Evolutionary conservation across 202 grass and related monocot genomes (phyloP).

Genomic region (Musa balbisiana): DNA sequence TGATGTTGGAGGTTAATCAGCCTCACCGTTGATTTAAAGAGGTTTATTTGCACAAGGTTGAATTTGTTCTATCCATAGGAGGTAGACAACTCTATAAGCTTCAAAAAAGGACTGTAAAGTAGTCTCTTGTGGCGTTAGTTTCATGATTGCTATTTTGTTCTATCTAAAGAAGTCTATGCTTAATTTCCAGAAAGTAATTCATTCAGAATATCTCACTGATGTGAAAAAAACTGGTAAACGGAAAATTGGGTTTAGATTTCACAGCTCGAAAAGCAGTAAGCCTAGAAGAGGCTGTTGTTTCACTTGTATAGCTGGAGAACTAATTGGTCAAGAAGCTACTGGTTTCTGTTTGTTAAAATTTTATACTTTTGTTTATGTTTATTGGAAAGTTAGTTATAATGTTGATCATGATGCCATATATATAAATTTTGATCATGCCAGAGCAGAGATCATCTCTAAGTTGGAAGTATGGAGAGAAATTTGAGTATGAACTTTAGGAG

Average conservation of each 20-base stretch:
- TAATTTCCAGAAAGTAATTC: background rate
- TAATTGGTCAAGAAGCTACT: background rate
- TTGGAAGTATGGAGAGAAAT: background rate
- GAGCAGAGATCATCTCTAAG: too few relatives aligned
- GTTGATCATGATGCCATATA: background rate
- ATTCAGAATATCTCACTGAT: background rate
- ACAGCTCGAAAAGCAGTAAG: background rate
- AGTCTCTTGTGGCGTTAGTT: background rate
- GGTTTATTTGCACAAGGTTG: background rate
- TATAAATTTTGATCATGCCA: too few relatives aligned
- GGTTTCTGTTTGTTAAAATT: background rate
- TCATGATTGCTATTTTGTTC: background rate
- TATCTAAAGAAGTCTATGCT: background rate
- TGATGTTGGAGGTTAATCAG: background rate
- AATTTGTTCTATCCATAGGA: background rate
- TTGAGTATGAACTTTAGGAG: background rate
- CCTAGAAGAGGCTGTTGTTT: background rate
- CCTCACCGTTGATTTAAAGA: background rate
- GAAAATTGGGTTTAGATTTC: background rate
- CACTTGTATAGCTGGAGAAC: background rate
- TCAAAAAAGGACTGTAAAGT: background rate
- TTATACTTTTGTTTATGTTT: background rate
- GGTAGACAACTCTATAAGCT: background rate
- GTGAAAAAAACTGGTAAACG: background rate
- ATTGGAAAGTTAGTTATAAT: background rate